A percentile compares a stretch with the other conserved stretches of the same genome.
phyloP scores from a whole-genome alignment of 169 alveolate species.

The Eimeria necatrix region DNA sequence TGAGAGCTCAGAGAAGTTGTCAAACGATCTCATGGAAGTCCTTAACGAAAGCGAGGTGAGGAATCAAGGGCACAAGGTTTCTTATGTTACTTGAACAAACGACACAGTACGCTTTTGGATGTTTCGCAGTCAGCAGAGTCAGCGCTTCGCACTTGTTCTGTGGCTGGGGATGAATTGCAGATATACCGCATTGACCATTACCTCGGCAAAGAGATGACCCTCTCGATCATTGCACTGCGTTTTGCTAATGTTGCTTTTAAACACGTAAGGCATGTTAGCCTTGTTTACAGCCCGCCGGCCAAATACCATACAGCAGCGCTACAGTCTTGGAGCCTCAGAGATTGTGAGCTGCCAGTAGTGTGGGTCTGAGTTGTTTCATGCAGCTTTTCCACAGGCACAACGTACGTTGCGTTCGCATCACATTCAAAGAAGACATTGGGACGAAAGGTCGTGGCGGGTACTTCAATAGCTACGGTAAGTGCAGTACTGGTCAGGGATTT shows the following conservation, averaged over 20 bases:
- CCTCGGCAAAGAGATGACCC: constrained; percentile 87
- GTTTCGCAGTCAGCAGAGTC: not conserved
- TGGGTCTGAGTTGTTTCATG: not conserved
- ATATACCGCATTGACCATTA: constrained; percentile 88
- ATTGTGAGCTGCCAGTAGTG: not conserved
- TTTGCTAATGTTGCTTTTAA: constrained; percentile 85
- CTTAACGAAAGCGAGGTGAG: constrained; percentile 82
- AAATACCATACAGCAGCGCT: not conserved
- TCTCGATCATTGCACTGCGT: constrained; percentile 84
- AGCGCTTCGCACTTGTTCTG: not conserved
- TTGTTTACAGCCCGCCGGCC: not conserved
- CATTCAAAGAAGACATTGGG: constrained; percentile 82
- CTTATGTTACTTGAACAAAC: no score
- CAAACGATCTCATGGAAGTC: constrained; percentile 82
- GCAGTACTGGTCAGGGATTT: not conserved
- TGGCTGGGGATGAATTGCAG: constrained; percentile 37
- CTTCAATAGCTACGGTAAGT: constrained; percentile 84
- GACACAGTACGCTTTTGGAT: not conserved
- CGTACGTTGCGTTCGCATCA: constrained; percentile 84
- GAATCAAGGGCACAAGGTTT: not conserved
- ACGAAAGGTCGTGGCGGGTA: constrained; percentile 87
- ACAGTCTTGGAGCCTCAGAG: not conserved
- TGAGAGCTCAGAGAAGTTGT: constrained; percentile 82
- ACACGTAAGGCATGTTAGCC: constrained; percentile 50
- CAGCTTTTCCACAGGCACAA: constrained; percentile 84